These are phyloP conservation scores for Haplographium delicatum DNA, from an alignment of 495 filamentous ascomycete species.

Conservation along the genomic window DNA sequence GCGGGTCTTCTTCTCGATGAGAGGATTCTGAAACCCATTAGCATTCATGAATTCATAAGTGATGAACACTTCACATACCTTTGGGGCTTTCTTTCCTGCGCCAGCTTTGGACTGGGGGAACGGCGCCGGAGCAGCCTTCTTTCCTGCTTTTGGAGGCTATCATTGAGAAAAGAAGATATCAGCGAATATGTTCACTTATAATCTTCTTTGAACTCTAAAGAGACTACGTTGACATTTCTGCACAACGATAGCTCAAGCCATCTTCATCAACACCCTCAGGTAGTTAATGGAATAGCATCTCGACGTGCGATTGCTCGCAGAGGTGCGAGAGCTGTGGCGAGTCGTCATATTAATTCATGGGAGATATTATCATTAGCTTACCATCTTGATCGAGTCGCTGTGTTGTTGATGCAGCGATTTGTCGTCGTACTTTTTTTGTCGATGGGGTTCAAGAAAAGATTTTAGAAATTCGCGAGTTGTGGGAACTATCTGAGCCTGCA, in stretches of 20 bases:
- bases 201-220: slow-evolving; percentile 93
- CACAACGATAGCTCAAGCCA: slow-evolving; percentile 71
- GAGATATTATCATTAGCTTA: slow-evolving; percentile 24
- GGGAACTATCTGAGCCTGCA: slow-evolving; percentile 10
- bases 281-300: slow-evolving; percentile 44
- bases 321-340: slow-evolving; percentile 28
- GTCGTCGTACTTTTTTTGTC: slow-evolving; percentile 26
- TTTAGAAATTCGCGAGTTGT: slow-evolving; percentile 17
- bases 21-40: slow-evolving; percentile 76
- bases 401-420: slow-evolving; percentile 22
- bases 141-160: slow-evolving; percentile 97
- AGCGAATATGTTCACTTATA: slow-evolving; percentile 72
- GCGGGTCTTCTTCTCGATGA: slow-evolving; percentile 93
- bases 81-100: slow-evolving; percentile 79
- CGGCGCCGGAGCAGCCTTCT: slow-evolving; percentile 92
- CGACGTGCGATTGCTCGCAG: slow-evolving; percentile 34
- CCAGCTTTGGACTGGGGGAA: slow-evolving; percentile 93
- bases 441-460: slow-evolving; percentile 20
- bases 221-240: slow-evolving; percentile 62
- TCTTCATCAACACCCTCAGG: slow-evolving; percentile 59
- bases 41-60: slow-evolving; percentile 16
- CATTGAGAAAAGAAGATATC: slow-evolving; percentile 99
- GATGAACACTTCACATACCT: slow-evolving; percentile 57
- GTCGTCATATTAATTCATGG: slow-evolving; percentile 21
- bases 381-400: slow-evolving; percentile 30